Evolutionary conservation across 2,329 filamentous ascomycete species (phyloP).

Genomic region (Xylariaceae sp.): DNA sequence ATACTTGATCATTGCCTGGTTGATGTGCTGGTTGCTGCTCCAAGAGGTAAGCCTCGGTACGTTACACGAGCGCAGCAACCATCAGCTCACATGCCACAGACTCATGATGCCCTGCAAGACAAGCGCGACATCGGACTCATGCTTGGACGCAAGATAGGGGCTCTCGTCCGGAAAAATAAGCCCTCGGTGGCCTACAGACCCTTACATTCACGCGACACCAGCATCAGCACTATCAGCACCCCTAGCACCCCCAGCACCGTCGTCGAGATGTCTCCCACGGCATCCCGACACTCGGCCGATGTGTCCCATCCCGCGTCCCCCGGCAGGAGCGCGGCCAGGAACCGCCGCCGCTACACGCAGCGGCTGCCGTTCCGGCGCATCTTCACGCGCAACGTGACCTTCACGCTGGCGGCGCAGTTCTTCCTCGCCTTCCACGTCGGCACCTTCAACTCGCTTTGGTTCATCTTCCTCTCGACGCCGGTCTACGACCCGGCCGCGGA

Average conservation of each 20-base stretch:
- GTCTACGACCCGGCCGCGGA: conserved; percentile 40
- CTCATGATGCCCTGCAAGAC: conserved; percentile 37
- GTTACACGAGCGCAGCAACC: not conserved
- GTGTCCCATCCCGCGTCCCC: conserved; percentile 5
- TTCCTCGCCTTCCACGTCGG: conserved; percentile 66
- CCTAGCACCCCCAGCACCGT: conserved; percentile 2
- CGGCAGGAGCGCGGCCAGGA: conserved; percentile 3
- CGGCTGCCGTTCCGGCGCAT: conserved; percentile 45
- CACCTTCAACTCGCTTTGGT: conserved; percentile 69
- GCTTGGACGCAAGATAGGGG: conserved; percentile 29
- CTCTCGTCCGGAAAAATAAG: conserved; percentile 17
- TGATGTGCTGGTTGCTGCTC: conserved; percentile 41
- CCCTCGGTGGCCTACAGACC: conserved; percentile 24
- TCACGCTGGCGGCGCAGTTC: conserved; percentile 57
- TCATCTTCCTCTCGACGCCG: conserved; percentile 68
- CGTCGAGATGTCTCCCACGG: conserved; percentile 24
- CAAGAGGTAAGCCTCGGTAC: conserved; percentile 38
- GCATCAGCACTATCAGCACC: conserved; percentile 13
- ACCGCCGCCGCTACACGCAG: conserved; percentile 33
- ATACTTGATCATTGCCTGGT: conserved; percentile 36
- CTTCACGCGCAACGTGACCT: conserved; percentile 46
- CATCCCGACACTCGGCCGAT: conserved; percentile 12
- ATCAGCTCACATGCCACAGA: conserved; percentile 24
- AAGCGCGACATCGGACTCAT: conserved; percentile 35
- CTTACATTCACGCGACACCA: conserved; percentile 24